These are phyloP conservation scores for Limtongia smithiae DNA, from an alignment of 805 yeast species.

Conservation along the genomic window DNA sequence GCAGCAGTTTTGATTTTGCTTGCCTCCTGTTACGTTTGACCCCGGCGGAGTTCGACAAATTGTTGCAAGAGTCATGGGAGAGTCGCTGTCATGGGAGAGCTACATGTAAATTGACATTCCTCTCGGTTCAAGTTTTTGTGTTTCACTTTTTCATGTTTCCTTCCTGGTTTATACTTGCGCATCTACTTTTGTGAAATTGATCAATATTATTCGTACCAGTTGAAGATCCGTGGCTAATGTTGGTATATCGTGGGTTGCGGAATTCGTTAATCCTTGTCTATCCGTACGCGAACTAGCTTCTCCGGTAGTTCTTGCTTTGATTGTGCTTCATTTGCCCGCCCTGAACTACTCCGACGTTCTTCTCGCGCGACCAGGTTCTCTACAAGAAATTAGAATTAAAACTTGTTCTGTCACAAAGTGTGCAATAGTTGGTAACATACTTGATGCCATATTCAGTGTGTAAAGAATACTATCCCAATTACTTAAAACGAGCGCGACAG, in stretches of 20 bases:
- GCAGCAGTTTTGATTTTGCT: too few relatives aligned
- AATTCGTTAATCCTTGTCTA: constrained; percentile 1
- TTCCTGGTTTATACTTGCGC: neutral
- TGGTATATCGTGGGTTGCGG: too few relatives aligned
- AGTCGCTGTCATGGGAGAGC: too few relatives aligned
- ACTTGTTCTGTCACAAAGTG: too few relatives aligned
- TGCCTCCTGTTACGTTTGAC: too few relatives aligned
- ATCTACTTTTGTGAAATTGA: neutral
- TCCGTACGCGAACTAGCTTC: constrained; percentile 18
- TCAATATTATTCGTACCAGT: neutral
- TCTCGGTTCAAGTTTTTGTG: neutral
- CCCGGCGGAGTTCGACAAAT: too few relatives aligned
- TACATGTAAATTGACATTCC: too few relatives aligned
- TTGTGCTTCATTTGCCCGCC: constrained; percentile 1
- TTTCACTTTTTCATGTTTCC: neutral
- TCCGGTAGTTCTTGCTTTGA: constrained; percentile 20
- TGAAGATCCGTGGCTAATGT: neutral
- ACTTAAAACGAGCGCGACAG: constrained; percentile 27
- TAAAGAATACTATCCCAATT: constrained; percentile 27
- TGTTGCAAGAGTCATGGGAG: too few relatives aligned
- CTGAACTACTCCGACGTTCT: neutral
- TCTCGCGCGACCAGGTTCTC: constrained; percentile 9
- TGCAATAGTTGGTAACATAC: constrained; percentile 9
- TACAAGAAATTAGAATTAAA: neutral
- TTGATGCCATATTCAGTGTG: constrained; percentile 20